Percentiles rank a stretch among this genome's conserved stretches.
Evolutionary conservation across 1,284 basidiomycete species (phyloP).

Genomic region (Ceratobasidium sp.): DNA sequence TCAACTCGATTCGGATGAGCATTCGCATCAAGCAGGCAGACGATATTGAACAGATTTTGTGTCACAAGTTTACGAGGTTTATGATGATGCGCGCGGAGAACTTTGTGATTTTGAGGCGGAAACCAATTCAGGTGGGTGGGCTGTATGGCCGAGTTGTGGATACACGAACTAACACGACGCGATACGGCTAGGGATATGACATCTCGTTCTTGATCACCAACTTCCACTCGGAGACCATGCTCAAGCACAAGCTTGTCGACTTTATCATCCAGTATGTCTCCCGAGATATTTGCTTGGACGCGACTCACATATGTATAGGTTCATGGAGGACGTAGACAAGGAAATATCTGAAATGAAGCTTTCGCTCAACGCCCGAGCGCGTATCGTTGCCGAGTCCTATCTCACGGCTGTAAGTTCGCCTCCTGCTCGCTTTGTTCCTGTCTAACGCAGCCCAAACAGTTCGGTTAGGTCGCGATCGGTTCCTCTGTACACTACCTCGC

Average conservation of each 20-base stretch:
- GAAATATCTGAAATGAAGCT: conserved; percentile 92
- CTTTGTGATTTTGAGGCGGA: conserved; percentile 94
- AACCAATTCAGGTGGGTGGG: conserved; percentile 79
- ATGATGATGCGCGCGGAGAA: conserved; percentile 98
- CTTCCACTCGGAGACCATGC: conserved; percentile 94
- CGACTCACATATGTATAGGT: conserved; percentile 56
- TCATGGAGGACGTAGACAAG: conserved; percentile 98
- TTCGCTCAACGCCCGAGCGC: conserved; percentile 91
- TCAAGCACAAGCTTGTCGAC: conserved; percentile 99
- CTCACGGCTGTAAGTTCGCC: conserved; percentile 68
- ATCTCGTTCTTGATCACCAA: conserved; percentile 99
- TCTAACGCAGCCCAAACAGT: conserved; percentile 3
- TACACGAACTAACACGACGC: conserved; percentile 9
- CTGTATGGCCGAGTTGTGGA: not conserved
- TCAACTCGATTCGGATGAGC: conserved; percentile 95
- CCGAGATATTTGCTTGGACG: not conserved
- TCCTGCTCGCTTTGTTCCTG: not conserved
- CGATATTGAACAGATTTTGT: conserved; percentile 96
- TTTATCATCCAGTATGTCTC: conserved; percentile 90
- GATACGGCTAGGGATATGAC: conserved; percentile 82
- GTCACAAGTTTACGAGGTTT: conserved; percentile 99
- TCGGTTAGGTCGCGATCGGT: conserved; percentile 22
- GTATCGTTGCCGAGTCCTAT: conserved; percentile 95
- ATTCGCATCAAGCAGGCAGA: conserved; percentile 99
- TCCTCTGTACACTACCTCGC: not conserved